Base-by-base conservation (phyloP, 768 basidiomycete genomes). In the Tylopilus sp. region DNA sequence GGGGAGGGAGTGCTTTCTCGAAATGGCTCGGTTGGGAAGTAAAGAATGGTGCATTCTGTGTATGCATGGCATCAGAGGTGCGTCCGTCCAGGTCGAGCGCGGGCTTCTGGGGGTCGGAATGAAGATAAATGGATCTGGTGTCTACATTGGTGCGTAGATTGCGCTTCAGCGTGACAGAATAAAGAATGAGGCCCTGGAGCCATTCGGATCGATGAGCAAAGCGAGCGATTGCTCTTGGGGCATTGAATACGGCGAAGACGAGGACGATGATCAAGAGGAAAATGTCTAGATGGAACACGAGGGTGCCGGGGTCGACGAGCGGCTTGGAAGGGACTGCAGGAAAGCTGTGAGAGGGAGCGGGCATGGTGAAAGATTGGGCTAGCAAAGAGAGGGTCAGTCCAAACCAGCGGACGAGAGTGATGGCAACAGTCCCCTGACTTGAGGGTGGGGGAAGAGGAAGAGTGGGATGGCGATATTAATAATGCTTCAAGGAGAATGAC, bases 211-310 rank as follows among this genome's bases (percentile, higher is more conserved):
- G 58, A 35, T 69, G 70, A 47, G 77, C 76, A 50, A 83, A 70
- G 40, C 83, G 78, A 20, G 75, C 77, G 12, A 82, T 50, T 15
- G 71, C 71, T 38, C 80, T 75, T 18, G 83, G 83, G 8, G 80
- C 59, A 6, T 72, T 69, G 53, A 75, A 64, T 6, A 77, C 52
- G 48, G 76, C 67, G 39, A 78, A 67, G 25, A 74, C 36, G 0
- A 65, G 69, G 35, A 78, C 63, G 43, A 77, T 42, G 21, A 71
- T 66, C 50, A 79, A 47, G 44, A 83, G 61, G 58, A 79, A 68
- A 39, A 82, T 61, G 68, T 78, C 69, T 43, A 79, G 56, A 49
- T 75, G 70, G 56, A 59, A 65, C n/a, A 73, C 63, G 7, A 74
- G 44, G 25, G 50, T 30, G 23, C 35, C 12, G 15, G 61, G 15